A percentile compares a stretch with the other conserved stretches of the same genome.
These are phyloP conservation scores for Mortierella alpina DNA, from an alignment of 192 early-diverging fungal species.

Conservation along the genomic window DNA sequence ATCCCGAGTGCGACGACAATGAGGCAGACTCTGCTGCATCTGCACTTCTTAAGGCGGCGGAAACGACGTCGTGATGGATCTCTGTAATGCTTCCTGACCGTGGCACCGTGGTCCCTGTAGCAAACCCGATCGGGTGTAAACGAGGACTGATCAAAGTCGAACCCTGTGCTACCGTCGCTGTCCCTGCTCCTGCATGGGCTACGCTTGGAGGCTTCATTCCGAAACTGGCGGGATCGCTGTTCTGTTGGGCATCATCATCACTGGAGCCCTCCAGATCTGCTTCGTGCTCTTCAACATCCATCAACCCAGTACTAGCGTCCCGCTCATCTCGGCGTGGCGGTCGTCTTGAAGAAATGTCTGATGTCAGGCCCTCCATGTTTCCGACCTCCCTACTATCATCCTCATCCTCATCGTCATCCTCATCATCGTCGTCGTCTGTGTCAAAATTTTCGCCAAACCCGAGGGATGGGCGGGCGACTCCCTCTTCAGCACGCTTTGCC, in stretches of 20 bases:
- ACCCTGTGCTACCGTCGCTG: background rate
- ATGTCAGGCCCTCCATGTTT: slow-evolving; percentile 17
- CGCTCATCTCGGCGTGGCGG: background rate
- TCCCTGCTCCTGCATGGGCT: background rate
- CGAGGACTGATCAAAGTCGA: slow-evolving; percentile 9
- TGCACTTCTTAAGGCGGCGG: background rate
- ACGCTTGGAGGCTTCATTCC: background rate
- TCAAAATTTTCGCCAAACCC: background rate
- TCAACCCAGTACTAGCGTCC: slow-evolving; percentile 7
- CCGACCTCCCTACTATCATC: background rate
- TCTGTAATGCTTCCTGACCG: slow-evolving; percentile 29
- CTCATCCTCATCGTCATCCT: background rate
- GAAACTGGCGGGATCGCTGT: background rate
- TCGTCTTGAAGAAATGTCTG: slow-evolving; percentile 7
- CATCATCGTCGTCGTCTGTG: background rate
- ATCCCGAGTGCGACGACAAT: background rate
- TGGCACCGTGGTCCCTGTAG: slow-evolving; percentile 34
- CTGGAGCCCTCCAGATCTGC: slow-evolving; percentile 3
- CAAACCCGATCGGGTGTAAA: slow-evolving; percentile 19
- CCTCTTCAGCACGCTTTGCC: background rate
- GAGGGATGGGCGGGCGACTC: background rate
- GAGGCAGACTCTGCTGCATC: background rate
- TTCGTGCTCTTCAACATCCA: slow-evolving; percentile 19
- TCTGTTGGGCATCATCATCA: slow-evolving; percentile 5
- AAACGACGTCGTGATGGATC: slow-evolving; percentile 12